A percentile compares a stretch with the other conserved stretches of the same genome.
phyloP scores from a whole-genome alignment of 768 basidiomycete genomes.

The Macrolepiota albuminosa region DNA sequence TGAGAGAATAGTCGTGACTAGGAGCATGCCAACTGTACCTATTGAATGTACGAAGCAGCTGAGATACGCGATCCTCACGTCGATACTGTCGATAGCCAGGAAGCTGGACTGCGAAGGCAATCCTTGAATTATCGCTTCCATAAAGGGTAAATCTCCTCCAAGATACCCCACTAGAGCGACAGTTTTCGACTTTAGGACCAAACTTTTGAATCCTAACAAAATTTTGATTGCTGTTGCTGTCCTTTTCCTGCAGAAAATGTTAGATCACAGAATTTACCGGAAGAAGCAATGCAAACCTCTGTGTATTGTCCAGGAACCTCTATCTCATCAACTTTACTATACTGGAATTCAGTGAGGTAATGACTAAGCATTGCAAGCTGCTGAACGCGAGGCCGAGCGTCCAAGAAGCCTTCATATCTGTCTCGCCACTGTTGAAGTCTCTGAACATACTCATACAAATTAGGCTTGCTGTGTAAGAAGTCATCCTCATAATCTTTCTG shows the following conservation, averaged over 20 bases:
- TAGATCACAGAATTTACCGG: background rate
- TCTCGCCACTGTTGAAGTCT: constrained; percentile 93
- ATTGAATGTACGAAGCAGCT: constrained; percentile 93
- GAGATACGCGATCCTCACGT: constrained; percentile 88
- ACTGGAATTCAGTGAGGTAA: constrained; percentile 96
- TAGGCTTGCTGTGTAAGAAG: constrained; percentile 75
- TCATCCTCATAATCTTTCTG: constrained; percentile 91
- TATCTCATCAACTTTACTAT: constrained; percentile 95
- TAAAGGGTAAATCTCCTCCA: constrained; percentile 90
- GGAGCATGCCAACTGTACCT: constrained; percentile 43
- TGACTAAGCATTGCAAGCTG: constrained; percentile 84
- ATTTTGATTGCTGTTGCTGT: constrained; percentile 85
- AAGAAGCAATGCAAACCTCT: constrained; percentile 50
- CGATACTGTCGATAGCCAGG: constrained; percentile 83
- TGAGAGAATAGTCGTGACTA: constrained; percentile 1
- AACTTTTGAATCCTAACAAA: constrained; percentile 92
- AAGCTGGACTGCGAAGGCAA: constrained; percentile 87
- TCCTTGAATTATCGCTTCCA: constrained; percentile 85
- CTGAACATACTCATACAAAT: constrained; percentile 81
- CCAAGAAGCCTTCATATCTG: constrained; percentile 79
- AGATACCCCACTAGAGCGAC: constrained; percentile 77
- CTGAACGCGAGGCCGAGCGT: constrained; percentile 77
- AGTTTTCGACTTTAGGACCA: constrained; percentile 85
- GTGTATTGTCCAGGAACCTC: constrained; percentile 99
- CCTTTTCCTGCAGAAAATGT: constrained; percentile 68